These are phyloP conservation scores for Stemphylium lycopersici DNA, from an alignment of 2,329 filamentous ascomycete species.

Conservation along the genomic window DNA sequence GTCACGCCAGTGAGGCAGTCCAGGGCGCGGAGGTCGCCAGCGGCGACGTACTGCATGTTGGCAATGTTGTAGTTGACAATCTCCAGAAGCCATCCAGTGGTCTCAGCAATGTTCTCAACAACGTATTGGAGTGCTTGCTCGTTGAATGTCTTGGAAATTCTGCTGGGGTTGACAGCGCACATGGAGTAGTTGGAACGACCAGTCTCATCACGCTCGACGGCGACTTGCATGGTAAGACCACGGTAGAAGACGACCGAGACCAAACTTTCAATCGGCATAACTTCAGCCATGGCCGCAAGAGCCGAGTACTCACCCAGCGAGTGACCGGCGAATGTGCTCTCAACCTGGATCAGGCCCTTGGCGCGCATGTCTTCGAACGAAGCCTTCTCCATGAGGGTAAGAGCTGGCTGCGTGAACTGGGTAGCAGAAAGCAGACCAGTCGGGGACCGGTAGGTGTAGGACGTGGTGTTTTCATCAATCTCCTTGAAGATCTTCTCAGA, in stretches of 20 bases:
- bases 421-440: constrained; percentile 94
- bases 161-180: constrained; percentile 98
- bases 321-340: constrained; percentile 97
- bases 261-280: constrained; percentile 99
- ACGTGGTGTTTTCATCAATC: constrained; percentile 88
- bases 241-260: constrained; percentile 99
- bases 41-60: constrained; percentile 73
- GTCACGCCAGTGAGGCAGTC: constrained; percentile 76
- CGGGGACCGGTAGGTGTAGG: constrained; percentile 95
- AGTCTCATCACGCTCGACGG: constrained; percentile 90
- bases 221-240: constrained; percentile 98
- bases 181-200: constrained; percentile 98
- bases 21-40: constrained; percentile 69
- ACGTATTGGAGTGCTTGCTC: constrained; percentile 97
- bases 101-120: constrained; percentile 91
- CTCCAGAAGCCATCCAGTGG: constrained; percentile 93
- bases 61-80: constrained; percentile 94
- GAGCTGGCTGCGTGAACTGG: constrained; percentile 95
- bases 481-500: constrained; percentile 99
- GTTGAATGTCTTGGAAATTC: constrained; percentile 98
- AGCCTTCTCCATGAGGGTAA: constrained; percentile 99
- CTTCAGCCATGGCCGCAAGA: constrained; percentile 91
- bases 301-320: constrained; percentile 98
- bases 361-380: constrained; percentile 99
- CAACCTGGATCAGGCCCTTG: constrained; percentile 92